A percentile compares a stretch with the other conserved stretches of the same genome.
phyloP scores from a whole-genome alignment of 768 basidiomycete genomes.

The Agaricus sinodeliciosus region DNA sequence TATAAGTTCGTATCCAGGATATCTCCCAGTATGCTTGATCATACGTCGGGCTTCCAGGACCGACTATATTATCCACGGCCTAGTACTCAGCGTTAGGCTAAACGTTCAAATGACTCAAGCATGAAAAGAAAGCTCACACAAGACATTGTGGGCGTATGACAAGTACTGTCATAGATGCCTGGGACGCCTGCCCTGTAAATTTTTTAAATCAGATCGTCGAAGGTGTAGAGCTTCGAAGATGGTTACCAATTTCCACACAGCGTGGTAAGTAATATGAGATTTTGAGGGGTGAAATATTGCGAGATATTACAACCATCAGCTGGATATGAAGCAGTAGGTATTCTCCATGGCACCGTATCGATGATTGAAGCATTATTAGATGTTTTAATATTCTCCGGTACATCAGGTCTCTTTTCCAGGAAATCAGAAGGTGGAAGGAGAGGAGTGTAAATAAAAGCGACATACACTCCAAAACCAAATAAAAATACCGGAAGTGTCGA shows the following conservation, averaged over 20 bases:
- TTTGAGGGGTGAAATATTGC: conserved; percentile 55
- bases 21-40: conserved; percentile 57
- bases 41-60: conserved; percentile 35
- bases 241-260: conserved; percentile 46
- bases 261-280: conserved; percentile 63
- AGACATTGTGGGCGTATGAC: conserved; percentile 28
- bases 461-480: conserved; percentile 42
- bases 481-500: conserved; percentile 42
- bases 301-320: conserved; percentile 44
- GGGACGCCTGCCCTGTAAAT: conserved; percentile 36
- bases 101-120: background rate
- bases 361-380: conserved; percentile 30
- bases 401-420: conserved; percentile 31
- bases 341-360: conserved; percentile 42
- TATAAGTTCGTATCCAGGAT: conserved; percentile 50
- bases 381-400: conserved; percentile 29
- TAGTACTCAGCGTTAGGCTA: background rate
- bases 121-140: conserved; percentile 25
- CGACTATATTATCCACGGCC: conserved; percentile 40
- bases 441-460: conserved; percentile 6
- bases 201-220: background rate
- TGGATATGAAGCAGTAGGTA: conserved; percentile 62
- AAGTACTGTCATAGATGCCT: conserved; percentile 34
- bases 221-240: too few species aligned
- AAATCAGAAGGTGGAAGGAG: background rate